Percentiles rank a stretch among this genome's conserved stretches.
Conservation (phyloP, 1,284 basidiomycete species). For the Trichosporon sp. region DNA sequence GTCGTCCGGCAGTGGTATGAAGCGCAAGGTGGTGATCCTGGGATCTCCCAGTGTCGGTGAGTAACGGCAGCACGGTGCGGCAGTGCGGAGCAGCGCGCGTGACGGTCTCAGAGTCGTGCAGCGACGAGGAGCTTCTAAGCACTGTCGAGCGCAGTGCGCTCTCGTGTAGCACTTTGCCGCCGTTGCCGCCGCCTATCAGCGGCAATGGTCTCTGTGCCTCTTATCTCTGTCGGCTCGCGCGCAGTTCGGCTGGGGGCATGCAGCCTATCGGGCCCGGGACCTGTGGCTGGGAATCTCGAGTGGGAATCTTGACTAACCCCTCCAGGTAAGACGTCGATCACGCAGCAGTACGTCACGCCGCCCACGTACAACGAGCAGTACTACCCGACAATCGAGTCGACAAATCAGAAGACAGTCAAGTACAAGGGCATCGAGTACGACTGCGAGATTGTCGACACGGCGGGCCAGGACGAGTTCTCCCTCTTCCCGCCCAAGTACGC, state of each 20-base stretch:
- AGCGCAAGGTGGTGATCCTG: conserved; percentile 76
- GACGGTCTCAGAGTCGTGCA: too few species aligned
- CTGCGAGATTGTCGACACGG: conserved; percentile 98
- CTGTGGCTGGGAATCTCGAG: too few species aligned
- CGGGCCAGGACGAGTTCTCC: conserved; percentile 91
- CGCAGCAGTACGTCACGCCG: conserved; percentile 64
- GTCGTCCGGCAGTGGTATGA: conserved; percentile 43
- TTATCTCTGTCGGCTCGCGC: too few species aligned
- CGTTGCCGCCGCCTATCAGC: too few species aligned
- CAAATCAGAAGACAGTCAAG: conserved; percentile 75
- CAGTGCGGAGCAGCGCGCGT: too few species aligned
- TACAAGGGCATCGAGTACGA: conserved; percentile 81
- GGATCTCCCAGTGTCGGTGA: conserved; percentile 73
- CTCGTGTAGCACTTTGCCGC: too few species aligned
- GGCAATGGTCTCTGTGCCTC: too few species aligned
- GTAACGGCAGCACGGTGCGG: too few species aligned
- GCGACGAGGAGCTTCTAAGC: too few species aligned
- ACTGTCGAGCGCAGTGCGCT: too few species aligned
- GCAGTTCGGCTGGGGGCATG: too few species aligned
- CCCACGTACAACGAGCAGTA: conserved; percentile 69
- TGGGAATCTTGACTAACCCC: background rate
- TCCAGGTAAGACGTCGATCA: conserved; percentile 71
- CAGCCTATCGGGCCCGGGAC: too few species aligned
- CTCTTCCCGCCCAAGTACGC: conserved; percentile 75
- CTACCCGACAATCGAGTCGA: conserved; percentile 92